Percentiles rank a stretch among this genome's conserved stretches.
Evolutionary conservation across 108 stramenopile species (phyloP).

Genomic region (Cyclotella kingstonii): DNA sequence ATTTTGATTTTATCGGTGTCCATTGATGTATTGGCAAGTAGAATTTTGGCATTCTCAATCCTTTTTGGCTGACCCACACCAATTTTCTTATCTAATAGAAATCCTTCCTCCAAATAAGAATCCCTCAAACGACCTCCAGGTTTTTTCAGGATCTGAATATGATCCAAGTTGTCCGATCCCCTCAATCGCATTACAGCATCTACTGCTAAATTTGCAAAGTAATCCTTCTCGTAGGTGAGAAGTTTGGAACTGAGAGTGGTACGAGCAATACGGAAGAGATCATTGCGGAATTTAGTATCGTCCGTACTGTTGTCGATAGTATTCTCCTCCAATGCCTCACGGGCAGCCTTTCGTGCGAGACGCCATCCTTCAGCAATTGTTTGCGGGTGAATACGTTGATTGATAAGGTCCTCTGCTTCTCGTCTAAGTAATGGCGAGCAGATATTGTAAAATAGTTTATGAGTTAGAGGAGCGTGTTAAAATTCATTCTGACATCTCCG

Average conservation of each 20-base stretch:
- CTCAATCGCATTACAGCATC: conserved; percentile 95
- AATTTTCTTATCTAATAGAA: conserved; percentile 94
- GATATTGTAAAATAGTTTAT: neutral
- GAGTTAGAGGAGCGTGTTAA: no score
- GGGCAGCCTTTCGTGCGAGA: conserved; percentile 85
- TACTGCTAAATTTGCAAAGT: conserved; percentile 96
- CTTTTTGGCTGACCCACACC: conserved; percentile 96
- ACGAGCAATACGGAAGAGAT: conserved; percentile 91
- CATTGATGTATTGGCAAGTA: conserved; percentile 99
- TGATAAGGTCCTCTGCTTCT: conserved; percentile 95
- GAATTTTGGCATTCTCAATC: conserved; percentile 96
- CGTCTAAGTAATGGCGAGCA: conserved; percentile 34
- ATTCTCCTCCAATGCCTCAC: conserved; percentile 68
- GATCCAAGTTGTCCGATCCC: conserved; percentile 92
- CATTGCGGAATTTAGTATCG: conserved; percentile 74
- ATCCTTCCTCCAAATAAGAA: conserved; percentile 98
- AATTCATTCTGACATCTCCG: no score
- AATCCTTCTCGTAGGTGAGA: conserved; percentile 94
- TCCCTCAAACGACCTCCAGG: conserved; percentile 92
- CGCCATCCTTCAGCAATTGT: conserved; percentile 98
- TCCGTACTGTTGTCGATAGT: conserved; percentile 56
- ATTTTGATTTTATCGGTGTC: conserved; percentile 99
- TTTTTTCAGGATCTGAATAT: conserved; percentile 97
- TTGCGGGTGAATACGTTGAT: conserved; percentile 96
- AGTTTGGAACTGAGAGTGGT: conserved; percentile 98